Conservation (phyloP, 192 early-diverging fungal species). For the Piromyces finnis region DNA sequence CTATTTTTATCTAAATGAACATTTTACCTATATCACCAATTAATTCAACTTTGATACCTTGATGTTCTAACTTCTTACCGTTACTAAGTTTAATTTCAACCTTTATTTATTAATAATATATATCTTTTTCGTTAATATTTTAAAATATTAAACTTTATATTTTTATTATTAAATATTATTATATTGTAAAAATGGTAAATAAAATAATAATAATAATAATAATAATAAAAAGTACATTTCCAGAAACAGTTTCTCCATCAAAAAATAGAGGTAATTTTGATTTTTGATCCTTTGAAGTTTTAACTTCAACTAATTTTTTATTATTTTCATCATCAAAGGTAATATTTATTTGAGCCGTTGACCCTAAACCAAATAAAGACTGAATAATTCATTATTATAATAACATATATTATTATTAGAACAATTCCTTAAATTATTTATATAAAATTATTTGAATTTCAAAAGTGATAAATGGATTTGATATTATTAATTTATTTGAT, state of each 20-base stretch:
- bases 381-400: neutral
- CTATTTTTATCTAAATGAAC: too few species aligned
- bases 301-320: conserved; percentile 83
- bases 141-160: too few species aligned
- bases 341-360: conserved; percentile 73
- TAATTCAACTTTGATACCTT: conserved; percentile 97
- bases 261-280: conserved; percentile 87
- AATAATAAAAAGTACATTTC: conserved; percentile 75
- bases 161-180: too few species aligned
- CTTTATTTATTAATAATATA: conserved; percentile 9
- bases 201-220: too few species aligned
- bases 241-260: conserved; percentile 84
- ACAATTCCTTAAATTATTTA: too few species aligned
- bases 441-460: too few species aligned
- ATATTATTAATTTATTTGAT: too few species aligned
- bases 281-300: conserved; percentile 80
- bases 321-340: conserved; percentile 66
- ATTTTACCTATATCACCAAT: conserved; percentile 96
- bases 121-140: too few species aligned
- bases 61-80: conserved; percentile 91
- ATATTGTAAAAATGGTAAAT: too few species aligned
- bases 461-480: too few species aligned
- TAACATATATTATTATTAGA: too few species aligned
- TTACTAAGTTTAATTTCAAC: conserved; percentile 59
- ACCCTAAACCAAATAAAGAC: conserved; percentile 54